phyloP scores from a whole-genome alignment of 495 filamentous ascomycete species.

The Apodospora peruviana region DNA sequence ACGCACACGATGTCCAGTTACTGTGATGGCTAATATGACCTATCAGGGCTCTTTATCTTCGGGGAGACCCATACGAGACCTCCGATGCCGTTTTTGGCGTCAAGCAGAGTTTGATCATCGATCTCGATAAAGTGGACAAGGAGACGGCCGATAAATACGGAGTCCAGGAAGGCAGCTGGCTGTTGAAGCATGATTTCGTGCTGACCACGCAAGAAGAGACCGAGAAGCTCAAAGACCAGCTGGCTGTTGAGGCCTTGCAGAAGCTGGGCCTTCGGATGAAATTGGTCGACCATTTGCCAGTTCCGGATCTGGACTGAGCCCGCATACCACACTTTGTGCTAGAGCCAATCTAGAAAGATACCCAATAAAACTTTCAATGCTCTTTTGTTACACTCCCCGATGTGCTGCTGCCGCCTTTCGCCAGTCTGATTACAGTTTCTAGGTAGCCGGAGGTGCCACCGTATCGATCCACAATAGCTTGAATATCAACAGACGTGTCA shows the following conservation, averaged over 20 bases:
- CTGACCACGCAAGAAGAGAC: constrained; percentile 64
- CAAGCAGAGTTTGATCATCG: constrained; percentile 75
- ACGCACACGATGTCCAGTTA: too few species aligned
- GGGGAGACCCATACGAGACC: constrained; percentile 81
- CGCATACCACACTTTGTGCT: too few species aligned
- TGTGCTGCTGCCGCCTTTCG: constrained; percentile 18
- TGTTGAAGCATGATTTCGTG: constrained; percentile 76
- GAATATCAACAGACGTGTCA: constrained; percentile 22
- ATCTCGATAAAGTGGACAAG: constrained; percentile 58
- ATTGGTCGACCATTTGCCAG: constrained; percentile 75
- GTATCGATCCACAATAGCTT: constrained; percentile 39
- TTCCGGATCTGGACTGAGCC: constrained; percentile 51
- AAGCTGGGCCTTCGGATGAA: constrained; percentile 67
- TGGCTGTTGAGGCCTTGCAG: constrained; percentile 67
- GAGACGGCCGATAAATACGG: constrained; percentile 56
- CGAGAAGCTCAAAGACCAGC: constrained; percentile 58
- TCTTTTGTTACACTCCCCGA: constrained; percentile 9
- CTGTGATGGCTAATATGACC: too few species aligned
- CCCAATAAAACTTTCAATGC: not conserved
- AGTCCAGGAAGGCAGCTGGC: constrained; percentile 60
- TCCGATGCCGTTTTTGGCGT: constrained; percentile 93
- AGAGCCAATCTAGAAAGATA: not conserved
- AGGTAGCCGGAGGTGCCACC: constrained; percentile 52
- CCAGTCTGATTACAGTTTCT: constrained; percentile 48
- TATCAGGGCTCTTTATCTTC: constrained; percentile 68